These are phyloP conservation scores for Bruguiera sexangula DNA, from an alignment of 345 rosid genomes.

Conservation along the genomic window DNA sequence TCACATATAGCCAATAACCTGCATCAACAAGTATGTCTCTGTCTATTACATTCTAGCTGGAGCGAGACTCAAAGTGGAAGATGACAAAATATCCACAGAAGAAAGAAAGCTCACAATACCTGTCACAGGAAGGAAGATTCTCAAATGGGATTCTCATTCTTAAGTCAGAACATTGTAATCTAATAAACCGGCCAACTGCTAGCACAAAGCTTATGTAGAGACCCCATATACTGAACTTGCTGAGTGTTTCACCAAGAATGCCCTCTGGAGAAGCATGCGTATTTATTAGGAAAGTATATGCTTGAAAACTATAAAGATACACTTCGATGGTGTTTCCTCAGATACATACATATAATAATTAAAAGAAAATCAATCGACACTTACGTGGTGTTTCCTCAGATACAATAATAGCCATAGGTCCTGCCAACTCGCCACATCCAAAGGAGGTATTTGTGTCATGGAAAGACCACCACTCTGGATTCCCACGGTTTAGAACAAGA, in stretches of 20 bases:
- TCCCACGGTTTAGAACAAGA: conserved; percentile 40
- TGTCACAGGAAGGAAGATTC: conserved; percentile 50
- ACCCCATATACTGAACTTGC: conserved; percentile 59
- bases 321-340: too few relatives aligned
- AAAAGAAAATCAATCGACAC: conserved; percentile 4
- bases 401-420: conserved; percentile 45
- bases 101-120: conserved; percentile 17
- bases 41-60: too few relatives aligned
- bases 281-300: too few relatives aligned
- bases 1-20: conserved; percentile 50
- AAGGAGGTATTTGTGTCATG: conserved; percentile 29
- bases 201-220: conserved; percentile 49
- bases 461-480: conserved; percentile 49
- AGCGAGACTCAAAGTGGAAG: too few relatives aligned
- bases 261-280: conserved; percentile 32
- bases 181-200: conserved; percentile 49
- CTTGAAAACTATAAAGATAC: too few relatives aligned
- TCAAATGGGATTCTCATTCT: conserved; percentile 53
- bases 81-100: too few relatives aligned
- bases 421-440: conserved; percentile 35
- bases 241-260: conserved; percentile 49
- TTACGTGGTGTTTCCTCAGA: conserved; percentile 53
- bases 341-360: too few relatives aligned
- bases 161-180: conserved; percentile 44
- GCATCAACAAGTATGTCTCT: conserved; percentile 11